phyloP scores from a whole-genome alignment of 2,329 filamentous ascomycete species.

The Macrophomina tecta region DNA sequence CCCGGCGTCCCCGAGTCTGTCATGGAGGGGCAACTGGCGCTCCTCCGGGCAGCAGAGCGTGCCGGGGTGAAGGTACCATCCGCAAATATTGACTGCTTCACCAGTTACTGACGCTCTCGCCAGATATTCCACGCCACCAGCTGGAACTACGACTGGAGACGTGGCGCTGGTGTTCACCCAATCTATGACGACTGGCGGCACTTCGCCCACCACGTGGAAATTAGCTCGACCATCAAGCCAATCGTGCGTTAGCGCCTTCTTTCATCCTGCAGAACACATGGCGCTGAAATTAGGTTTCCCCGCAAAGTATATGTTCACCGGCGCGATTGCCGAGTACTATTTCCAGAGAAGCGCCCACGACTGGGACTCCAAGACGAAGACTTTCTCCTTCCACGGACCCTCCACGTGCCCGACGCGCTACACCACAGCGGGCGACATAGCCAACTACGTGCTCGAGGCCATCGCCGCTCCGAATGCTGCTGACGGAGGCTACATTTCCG shows the following conservation, averaged over 20 bases:
- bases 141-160: conserved; percentile 45
- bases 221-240: not conserved
- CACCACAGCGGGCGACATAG: not conserved
- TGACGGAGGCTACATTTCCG: not conserved
- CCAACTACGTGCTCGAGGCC: not conserved
- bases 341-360: not conserved
- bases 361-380: not conserved
- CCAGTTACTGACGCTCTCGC: not conserved
- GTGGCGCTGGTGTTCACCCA: not conserved
- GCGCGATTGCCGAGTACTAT: not conserved
- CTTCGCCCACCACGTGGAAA: not conserved
- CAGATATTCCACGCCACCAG: conserved; percentile 36
- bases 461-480: not conserved
- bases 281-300: not conserved
- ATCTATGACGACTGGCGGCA: not conserved
- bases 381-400: not conserved
- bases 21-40: conserved; percentile 45
- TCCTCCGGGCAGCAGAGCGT: conserved; percentile 46
- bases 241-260: not conserved
- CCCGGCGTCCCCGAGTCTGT: conserved; percentile 33
- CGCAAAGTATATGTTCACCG: not conserved
- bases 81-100: not conserved
- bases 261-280: not conserved
- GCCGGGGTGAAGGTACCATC: conserved; percentile 37
- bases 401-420: not conserved